Evolutionary conservation across 352 stramenopile genomes (phyloP), one percentile per base, ranked within the genome.

Genomic region (Pythium rishiriense): DNA sequence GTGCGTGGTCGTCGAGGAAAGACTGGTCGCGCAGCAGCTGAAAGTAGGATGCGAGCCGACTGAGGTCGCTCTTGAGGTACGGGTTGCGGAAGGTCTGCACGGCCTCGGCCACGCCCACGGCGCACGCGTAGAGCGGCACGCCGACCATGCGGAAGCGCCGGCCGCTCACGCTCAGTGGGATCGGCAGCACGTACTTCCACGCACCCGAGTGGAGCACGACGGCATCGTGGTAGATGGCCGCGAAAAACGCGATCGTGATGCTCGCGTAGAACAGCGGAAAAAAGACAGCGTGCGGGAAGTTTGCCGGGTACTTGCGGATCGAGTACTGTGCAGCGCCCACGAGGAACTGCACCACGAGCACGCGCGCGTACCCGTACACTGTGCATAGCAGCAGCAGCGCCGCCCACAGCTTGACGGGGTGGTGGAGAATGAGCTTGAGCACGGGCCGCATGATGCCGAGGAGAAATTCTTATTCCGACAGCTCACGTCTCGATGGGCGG

Each of bases 361-460:
- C 74, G 48, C 79, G 76, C 45, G 83, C 79, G 60, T 87, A 94
- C 28, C 71, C 81, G 69, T 90, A 92, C 67, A 88, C 78, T 43
- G 73, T 57, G 56, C 76, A 79, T 25, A 89, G 67, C 19, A 80
- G 43, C n/a, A 88, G 56, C 35, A 94, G 70, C 37, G 61, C 68
- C 14, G 68, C 56, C 46, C 66, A 76, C 31, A 92, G 66, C 56
- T 86, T 79, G 28, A 68, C 65, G 25, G 84, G 83, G 42, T 90
- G 82, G 62, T 90, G 78, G 47, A 86, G 72, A 24, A 89, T 68
- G 25, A 80, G 50, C 60, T 89, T 87, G 73, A 88, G 70, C 57
- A 83, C 31, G 11, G 41, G 56, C 10, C 61, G 72, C 56, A 78
- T 57, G n/a, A 33, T 26, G n/a, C 26, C 46, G 24, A 24, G 15